Evolutionary conservation across 2,329 filamentous ascomycete species (phyloP).

Genomic region (Xenoacremonium recifei): DNA sequence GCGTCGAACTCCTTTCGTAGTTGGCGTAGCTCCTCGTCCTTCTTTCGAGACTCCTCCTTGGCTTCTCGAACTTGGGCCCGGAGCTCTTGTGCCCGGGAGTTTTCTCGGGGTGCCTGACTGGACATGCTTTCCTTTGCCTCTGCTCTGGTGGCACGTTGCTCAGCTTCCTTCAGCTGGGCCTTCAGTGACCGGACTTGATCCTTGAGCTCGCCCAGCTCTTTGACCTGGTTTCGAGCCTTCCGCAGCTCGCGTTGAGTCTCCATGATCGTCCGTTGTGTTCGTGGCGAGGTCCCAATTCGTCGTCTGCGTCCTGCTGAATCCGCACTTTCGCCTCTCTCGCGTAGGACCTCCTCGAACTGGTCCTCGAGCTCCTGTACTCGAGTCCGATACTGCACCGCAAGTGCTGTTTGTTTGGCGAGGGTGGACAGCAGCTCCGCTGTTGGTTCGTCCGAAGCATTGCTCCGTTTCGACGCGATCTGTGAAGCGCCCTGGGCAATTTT

Average conservation of each 20-base stretch:
- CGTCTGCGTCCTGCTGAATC: conserved; percentile 32
- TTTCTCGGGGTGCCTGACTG: conserved; percentile 17
- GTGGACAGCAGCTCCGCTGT: conserved; percentile 50
- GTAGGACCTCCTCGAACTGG: conserved; percentile 42
- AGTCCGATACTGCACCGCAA: conserved; percentile 56
- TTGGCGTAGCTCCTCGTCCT: conserved; percentile 48
- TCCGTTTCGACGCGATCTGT: conserved; percentile 44
- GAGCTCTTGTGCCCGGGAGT: conserved; percentile 34
- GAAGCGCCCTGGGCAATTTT: conserved; percentile 59
- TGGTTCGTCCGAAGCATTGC: conserved; percentile 38
- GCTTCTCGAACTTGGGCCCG: conserved; percentile 41
- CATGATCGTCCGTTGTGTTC: conserved; percentile 49
- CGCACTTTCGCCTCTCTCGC: conserved; percentile 33
- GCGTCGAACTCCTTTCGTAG: conserved; percentile 53
- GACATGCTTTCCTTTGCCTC: conserved; percentile 33
- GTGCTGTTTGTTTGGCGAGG: conserved; percentile 55
- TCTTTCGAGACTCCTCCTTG: conserved; percentile 44
- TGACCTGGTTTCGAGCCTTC: conserved; percentile 52
- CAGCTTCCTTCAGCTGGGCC: conserved; percentile 47
- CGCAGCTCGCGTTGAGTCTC: conserved; percentile 56
- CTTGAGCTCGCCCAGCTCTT: conserved; percentile 49
- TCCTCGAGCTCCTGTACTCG: conserved; percentile 59
- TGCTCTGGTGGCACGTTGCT: conserved; percentile 40
- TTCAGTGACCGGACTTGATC: conserved; percentile 54
- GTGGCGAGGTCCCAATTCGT: conserved; percentile 43